Evolutionary conservation across 805 yeast species (phyloP), one percentile per base, ranked within the genome.

Genomic region (Wilhelminamyces savonicus): DNA sequence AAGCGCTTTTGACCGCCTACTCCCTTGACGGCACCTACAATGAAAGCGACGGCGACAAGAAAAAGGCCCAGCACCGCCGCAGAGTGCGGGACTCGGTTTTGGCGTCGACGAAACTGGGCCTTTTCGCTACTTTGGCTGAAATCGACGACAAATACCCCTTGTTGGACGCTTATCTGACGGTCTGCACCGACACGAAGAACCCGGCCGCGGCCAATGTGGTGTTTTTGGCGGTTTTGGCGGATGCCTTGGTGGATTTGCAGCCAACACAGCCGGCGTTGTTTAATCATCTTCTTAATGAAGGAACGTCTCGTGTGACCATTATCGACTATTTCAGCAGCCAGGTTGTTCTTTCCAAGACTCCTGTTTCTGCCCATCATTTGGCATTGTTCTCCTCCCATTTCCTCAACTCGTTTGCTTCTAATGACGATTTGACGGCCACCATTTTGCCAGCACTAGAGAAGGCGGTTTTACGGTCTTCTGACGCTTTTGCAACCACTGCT

Each of bases 381-480:
- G 36, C 39, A n/a, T 39, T 52, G 13, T 60, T 78, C 28, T 64
- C 62, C n/a, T 31, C 25, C 25, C 51, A 56, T 5, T 72, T 74
- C 39, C 50, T 76, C 15, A 44, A 49, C 12, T 66, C 67, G 21
- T 68, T 61, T 38, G 45, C 78, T 11, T 20, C 32, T 10, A 54
- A 57, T 12, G 62, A 54, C 1, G 48, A 54, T 4, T 62, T 78
- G 29, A 51, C 48, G 13, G 37, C 54, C 2, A 30, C 39, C 5
- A 44, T 82, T 12, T 54, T 76, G 5, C 85, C 94, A 2, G 66
- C 71, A 13, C 44, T 88, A 28, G 88, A 83, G 44, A 85, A 82
- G 48, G 72, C 88, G 1, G 64, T 81, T 28, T 62, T 88, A 39
- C 72, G 95, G 52, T 75, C 94, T 2, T 80, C 95, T 0, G 96